Conservation (phyloP, 371 early-diverging fungal genomes). For the Mucor plumbeus region DNA sequence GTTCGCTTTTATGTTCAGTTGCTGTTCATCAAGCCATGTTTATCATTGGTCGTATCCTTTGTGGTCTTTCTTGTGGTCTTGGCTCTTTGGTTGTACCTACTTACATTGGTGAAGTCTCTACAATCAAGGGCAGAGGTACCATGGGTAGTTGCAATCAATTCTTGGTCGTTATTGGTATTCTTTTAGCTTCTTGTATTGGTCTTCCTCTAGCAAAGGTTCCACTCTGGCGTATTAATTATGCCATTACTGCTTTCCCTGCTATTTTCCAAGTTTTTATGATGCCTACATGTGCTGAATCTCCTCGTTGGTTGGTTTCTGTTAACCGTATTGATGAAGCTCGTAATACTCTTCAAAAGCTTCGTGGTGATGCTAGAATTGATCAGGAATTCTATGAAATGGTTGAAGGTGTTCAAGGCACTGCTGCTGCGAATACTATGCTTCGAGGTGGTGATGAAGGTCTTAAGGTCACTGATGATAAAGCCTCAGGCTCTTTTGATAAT, state of each 20-base stretch:
- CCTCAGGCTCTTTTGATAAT: background rate
- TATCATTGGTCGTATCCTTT: conserved; percentile 75
- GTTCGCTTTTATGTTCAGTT: conserved; percentile 62
- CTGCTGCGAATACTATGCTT: conserved; percentile 1
- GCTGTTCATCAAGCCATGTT: conserved; percentile 63
- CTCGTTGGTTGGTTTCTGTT: conserved; percentile 68
- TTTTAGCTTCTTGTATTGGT: conserved; percentile 68
- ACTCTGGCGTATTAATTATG: conserved; percentile 70
- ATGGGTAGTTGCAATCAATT: conserved; percentile 46
- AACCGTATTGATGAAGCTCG: conserved; percentile 60
- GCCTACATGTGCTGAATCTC: conserved; percentile 78
- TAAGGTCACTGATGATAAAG: conserved; percentile 6
- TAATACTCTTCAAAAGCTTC: conserved; percentile 55
- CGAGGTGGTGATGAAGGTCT: background rate
- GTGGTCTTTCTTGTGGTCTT: conserved; percentile 82
- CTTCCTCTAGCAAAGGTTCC: conserved; percentile 64
- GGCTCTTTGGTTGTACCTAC: conserved; percentile 78
- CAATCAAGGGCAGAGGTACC: conserved; percentile 69
- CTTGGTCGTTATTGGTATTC: conserved; percentile 71
- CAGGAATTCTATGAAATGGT: conserved; percentile 29
- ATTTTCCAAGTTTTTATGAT: conserved; percentile 69
- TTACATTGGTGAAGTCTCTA: conserved; percentile 84
- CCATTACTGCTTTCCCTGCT: conserved; percentile 68
- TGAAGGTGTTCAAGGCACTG: conserved; percentile 15
- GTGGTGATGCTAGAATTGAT: conserved; percentile 29